Evolutionary conservation across 352 stramenopile species (phyloP).

Genomic region (Globisporangium radiosum): DNA sequence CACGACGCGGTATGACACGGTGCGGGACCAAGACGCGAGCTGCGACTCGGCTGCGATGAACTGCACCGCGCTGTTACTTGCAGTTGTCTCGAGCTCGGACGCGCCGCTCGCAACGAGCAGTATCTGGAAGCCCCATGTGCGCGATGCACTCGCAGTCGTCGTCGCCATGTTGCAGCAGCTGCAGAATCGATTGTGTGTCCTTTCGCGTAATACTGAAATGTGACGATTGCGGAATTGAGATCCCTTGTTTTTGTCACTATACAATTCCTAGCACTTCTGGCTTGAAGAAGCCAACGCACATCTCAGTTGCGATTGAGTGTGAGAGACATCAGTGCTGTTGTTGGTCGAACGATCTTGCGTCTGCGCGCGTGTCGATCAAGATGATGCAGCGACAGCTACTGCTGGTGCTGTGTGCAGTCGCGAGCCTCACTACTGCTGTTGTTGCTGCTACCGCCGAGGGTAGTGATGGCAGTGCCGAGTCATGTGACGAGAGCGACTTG

Average conservation of each 20-base stretch:
- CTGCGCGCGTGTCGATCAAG: no score
- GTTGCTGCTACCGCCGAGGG: not conserved
- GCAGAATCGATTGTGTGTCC: conserved; percentile 1
- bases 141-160: not conserved
- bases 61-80: conserved; percentile 22
- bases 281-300: no score
- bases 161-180: not conserved
- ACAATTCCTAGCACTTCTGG: not conserved
- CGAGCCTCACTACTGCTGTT: not conserved
- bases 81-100: conserved; percentile 23
- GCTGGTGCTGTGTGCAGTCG: not conserved
- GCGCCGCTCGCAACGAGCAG: conserved; percentile 36
- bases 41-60: conserved; percentile 17
- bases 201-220: conserved; percentile 1
- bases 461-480: not conserved
- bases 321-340: no score
- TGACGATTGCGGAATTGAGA: not conserved
- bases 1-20: conserved; percentile 43
- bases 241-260: not conserved
- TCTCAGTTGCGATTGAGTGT: no score
- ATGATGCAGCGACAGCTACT: no score
- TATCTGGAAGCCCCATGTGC: conserved; percentile 41
- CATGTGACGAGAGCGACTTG: conserved; percentile 46
- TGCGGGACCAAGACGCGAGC: conserved; percentile 20
- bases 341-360: no score